phyloP scores from a whole-genome alignment of 805 yeast species.

The Cyberlindnera sargentensis region DNA sequence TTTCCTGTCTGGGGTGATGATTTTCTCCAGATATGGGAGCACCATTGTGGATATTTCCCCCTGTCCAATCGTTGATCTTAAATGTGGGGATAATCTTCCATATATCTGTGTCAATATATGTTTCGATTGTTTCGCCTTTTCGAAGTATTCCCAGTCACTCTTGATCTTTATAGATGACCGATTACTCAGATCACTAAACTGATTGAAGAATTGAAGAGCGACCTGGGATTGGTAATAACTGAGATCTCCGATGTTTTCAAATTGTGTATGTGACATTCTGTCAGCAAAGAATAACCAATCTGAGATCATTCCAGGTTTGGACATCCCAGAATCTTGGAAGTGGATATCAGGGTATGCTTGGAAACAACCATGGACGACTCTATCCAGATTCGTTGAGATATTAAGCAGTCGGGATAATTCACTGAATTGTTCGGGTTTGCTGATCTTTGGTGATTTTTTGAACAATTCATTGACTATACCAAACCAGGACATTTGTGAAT shows the following conservation, averaged over 20 bases:
- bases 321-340: slow-evolving; percentile 56
- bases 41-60: slow-evolving; percentile 22
- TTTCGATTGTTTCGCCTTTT: slow-evolving; percentile 11
- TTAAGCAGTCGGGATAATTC: slow-evolving; percentile 40
- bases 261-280: slow-evolving; percentile 35
- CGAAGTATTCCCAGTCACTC: slow-evolving; percentile 24
- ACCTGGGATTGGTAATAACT: slow-evolving; percentile 49
- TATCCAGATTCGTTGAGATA: slow-evolving; percentile 48
- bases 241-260: slow-evolving; percentile 38
- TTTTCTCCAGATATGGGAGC: slow-evolving; percentile 29
- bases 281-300: slow-evolving; percentile 81
- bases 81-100: slow-evolving; percentile 7
- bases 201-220: slow-evolving; percentile 53
- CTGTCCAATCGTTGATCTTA: slow-evolving; percentile 10
- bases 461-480: slow-evolving; percentile 56
- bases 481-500: slow-evolving; percentile 61
- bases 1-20: slow-evolving; percentile 24
- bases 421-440: slow-evolving; percentile 41
- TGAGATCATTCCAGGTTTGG: slow-evolving; percentile 51
- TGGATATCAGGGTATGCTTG: slow-evolving; percentile 53
- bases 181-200: slow-evolving; percentile 56
- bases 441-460: slow-evolving; percentile 37
- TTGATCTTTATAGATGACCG: slow-evolving; percentile 23
- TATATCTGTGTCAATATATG: slow-evolving; percentile 9
- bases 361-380: slow-evolving; percentile 67